Conservation (phyloP, 306 rosid species). For the Cucurbita moschata region DNA sequence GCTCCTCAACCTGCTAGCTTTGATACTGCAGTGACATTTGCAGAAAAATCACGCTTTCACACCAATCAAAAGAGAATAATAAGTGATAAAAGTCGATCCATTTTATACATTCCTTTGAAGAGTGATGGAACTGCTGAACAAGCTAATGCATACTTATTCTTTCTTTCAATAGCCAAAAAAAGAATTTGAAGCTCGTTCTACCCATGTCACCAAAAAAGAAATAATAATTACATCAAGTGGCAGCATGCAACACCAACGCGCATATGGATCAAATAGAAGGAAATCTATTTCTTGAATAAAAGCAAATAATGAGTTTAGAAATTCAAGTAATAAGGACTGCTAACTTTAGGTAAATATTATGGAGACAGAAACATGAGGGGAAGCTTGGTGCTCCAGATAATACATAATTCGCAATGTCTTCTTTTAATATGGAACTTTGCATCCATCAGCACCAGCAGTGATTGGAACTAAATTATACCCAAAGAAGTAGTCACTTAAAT, state of each 20-base stretch:
- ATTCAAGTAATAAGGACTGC: not conserved
- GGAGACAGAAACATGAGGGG: not conserved
- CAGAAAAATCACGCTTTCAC: conserved; percentile 40
- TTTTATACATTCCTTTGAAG: conserved; percentile 7
- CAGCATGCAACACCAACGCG: not conserved
- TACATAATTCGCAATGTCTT: not conserved
- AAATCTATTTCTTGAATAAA: not conserved
- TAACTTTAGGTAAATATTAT: not conserved
- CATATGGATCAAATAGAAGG: not conserved
- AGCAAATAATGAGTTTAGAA: not conserved
- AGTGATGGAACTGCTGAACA: not conserved
- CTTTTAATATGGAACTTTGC: not conserved
- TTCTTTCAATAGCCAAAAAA: not conserved
- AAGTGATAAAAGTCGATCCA: conserved; percentile 13
- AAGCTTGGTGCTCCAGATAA: not conserved
- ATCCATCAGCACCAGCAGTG: not conserved
- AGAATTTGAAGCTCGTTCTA: not conserved
- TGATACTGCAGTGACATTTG: conserved; percentile 94
- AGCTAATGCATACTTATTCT: not conserved
- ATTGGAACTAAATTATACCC: not conserved
- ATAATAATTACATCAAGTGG: not conserved
- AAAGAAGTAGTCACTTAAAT: not conserved
- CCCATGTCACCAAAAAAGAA: not conserved
- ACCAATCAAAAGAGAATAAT: conserved; percentile 13
- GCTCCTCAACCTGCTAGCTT: conserved; percentile 97